These are phyloP conservation scores for Pseudofabraea citricarpa DNA, from an alignment of 2,329 filamentous ascomycete species.

Conservation along the genomic window DNA sequence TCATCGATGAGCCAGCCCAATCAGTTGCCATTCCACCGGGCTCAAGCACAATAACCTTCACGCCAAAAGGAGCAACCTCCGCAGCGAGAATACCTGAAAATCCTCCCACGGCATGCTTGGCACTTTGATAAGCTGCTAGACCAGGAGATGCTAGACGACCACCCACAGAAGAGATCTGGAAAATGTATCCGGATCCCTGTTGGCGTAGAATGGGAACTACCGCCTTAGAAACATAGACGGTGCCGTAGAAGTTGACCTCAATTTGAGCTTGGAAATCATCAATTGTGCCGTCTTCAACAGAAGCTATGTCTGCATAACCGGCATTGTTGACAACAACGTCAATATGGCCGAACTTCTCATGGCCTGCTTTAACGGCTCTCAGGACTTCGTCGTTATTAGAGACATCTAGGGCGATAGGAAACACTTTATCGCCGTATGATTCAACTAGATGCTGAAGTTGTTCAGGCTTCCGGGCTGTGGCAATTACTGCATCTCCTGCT, in stretches of 20 bases:
- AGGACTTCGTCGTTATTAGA: constrained; percentile 37
- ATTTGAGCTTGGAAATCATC: constrained; percentile 45
- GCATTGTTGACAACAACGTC: constrained; percentile 57
- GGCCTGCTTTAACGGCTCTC: constrained; percentile 29
- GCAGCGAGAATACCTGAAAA: constrained; percentile 29
- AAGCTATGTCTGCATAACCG: constrained; percentile 47
- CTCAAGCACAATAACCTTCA: constrained; percentile 33
- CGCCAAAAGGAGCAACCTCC: constrained; percentile 28
- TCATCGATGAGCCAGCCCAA: constrained; percentile 27
- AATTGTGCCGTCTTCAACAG: constrained; percentile 46
- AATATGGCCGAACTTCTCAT: constrained; percentile 45
- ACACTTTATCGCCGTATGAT: constrained; percentile 37
- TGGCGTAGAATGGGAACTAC: constrained; percentile 28
- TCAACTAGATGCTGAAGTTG: constrained; percentile 29
- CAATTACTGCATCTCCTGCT: constrained; percentile 38
- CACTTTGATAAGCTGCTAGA: constrained; percentile 30
- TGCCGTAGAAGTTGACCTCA: constrained; percentile 54
- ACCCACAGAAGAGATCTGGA: constrained; percentile 34
- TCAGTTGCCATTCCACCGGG: constrained; percentile 36
- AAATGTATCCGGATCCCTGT: constrained; percentile 29
- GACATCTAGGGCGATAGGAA: constrained; percentile 46
- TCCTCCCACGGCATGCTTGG: constrained; percentile 34
- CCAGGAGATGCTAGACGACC: constrained; percentile 29
- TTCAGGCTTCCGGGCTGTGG: constrained; percentile 36
- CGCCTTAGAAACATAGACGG: constrained; percentile 46